A percentile compares a stretch with the other conserved stretches of the same genome.
Evolutionary conservation across 176 grass and related monocot genomes (phyloP).

Genomic region (Otatea glauca): DNA sequence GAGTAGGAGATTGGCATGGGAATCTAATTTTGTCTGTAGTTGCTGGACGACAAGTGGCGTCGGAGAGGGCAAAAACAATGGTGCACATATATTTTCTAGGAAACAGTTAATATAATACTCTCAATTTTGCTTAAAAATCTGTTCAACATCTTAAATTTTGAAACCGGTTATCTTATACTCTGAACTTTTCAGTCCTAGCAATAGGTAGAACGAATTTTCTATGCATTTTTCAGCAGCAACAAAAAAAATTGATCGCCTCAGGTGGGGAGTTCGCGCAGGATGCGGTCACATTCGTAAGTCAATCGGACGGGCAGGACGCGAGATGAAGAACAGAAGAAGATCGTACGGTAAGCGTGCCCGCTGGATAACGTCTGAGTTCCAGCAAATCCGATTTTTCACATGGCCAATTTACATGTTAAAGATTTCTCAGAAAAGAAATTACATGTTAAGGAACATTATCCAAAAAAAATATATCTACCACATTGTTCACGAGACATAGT

Average conservation of each 20-base stretch:
- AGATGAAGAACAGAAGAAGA: background rate
- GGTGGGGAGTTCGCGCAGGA: background rate
- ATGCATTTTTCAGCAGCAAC: background rate
- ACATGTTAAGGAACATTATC: no score
- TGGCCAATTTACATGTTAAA: background rate
- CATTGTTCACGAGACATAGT: no score
- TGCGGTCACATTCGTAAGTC: background rate
- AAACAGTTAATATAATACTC: no score
- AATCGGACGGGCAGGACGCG: background rate
- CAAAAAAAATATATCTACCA: no score
- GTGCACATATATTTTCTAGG: no score
- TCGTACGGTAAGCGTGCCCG: background rate
- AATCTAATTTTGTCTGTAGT: slow-evolving; percentile 2
- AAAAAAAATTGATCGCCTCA: background rate
- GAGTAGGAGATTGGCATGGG: background rate
- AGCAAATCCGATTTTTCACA: background rate
- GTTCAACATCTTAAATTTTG: no score
- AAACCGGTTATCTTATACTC: no score
- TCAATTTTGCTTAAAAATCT: no score
- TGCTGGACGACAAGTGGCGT: background rate
- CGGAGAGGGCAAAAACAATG: background rate
- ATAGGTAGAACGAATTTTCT: background rate
- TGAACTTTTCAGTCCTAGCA: no score
- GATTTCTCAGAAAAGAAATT: no score
- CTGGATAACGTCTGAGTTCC: background rate